These are phyloP conservation scores for Fusarium sp. DNA, from an alignment of 2,329 filamentous ascomycete species.

Conservation along the genomic window DNA sequence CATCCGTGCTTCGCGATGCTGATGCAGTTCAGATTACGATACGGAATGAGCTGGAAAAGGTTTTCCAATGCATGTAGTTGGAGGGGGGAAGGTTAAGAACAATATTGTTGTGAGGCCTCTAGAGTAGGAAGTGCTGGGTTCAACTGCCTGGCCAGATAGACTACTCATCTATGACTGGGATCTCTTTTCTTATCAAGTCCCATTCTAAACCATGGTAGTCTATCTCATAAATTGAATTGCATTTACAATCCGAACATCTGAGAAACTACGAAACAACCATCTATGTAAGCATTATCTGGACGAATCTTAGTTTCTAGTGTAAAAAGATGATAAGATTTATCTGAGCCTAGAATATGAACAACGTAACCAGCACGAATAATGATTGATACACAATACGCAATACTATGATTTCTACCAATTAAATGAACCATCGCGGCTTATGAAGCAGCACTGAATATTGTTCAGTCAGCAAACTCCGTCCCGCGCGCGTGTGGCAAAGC, in stretches of 20 bases:
- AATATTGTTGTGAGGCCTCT: conserved; percentile 47
- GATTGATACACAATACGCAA: no score
- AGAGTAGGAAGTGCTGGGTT: conserved; percentile 9
- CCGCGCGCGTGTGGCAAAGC: conserved; percentile 5
- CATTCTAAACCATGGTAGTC: neutral
- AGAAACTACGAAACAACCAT: no score
- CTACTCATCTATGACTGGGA: neutral
- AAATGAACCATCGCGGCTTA: neutral
- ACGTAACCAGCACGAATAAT: no score
- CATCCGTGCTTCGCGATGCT: neutral
- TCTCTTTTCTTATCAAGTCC: neutral
- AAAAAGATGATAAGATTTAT: no score
- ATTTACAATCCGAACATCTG: no score
- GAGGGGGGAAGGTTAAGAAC: conserved; percentile 42
- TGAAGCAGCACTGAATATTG: neutral
- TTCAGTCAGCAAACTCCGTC: neutral
- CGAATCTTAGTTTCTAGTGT: no score
- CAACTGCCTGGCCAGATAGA: no score
- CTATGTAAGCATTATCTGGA: no score
- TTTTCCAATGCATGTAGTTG: conserved; percentile 41
- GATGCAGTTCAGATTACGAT: conserved; percentile 41
- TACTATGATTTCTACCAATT: neutral
- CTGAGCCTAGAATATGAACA: no score
- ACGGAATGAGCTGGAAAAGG: conserved; percentile 45
- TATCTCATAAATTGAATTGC: no score